Percentiles rank a stretch among this genome's conserved stretches.
Evolutionary conservation across 306 rosid species (phyloP).

Genomic region (Glycine latifolia): DNA sequence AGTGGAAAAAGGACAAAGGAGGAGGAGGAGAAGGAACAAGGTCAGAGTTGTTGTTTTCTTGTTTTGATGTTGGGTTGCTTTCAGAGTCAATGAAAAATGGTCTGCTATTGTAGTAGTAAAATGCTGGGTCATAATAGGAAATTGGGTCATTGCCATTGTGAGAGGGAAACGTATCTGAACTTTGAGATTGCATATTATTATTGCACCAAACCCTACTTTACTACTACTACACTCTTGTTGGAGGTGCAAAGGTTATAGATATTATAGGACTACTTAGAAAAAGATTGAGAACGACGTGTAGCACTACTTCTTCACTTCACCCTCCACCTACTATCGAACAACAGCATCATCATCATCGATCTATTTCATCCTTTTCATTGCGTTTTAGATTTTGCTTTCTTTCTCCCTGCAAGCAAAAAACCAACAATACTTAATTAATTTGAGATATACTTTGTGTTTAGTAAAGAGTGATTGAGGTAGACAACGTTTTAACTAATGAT

Average conservation of each 20-base stretch:
- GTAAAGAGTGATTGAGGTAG: neutral
- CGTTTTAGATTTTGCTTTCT: neutral
- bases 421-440: neutral
- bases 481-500: constrained; percentile 12
- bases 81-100: neutral
- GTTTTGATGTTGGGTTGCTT: constrained; percentile 15
- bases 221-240: neutral
- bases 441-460: neutral
- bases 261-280: neutral
- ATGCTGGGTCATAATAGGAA: constrained; percentile 35
- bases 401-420: constrained; percentile 3
- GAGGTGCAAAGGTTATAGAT: constrained; percentile 9
- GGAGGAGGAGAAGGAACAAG: neutral
- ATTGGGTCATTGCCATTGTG: constrained; percentile 8
- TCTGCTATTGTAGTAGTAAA: neutral
- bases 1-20: constrained; percentile 24
- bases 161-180: constrained; percentile 9
- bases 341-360: neutral
- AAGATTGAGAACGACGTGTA: constrained; percentile 11
- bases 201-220: constrained; percentile 1
- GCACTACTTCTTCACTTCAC: neutral
- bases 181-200: constrained; percentile 8
- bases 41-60: neutral
- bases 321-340: neutral
- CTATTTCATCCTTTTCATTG: neutral